Percentiles rank a stretch among this genome's conserved stretches.
These are phyloP conservation scores for Theileria parva DNA, from an alignment of 169 alveolate species.

Conservation along the genomic window DNA sequence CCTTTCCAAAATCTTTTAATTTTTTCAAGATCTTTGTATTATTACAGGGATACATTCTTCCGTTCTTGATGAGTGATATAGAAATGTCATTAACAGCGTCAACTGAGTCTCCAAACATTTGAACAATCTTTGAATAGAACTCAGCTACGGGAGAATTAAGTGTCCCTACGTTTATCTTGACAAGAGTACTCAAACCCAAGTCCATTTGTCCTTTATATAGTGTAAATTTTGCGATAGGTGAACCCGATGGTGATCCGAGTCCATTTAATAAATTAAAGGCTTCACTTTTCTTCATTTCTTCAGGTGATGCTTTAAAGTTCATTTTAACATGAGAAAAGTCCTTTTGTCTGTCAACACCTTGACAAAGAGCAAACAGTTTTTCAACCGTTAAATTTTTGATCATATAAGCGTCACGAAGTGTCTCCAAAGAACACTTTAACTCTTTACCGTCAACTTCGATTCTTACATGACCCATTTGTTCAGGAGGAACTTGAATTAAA, in stretches of 20 bases:
- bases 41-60: slow-evolving; percentile 41
- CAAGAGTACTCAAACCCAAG: slow-evolving; percentile 48
- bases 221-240: slow-evolving; percentile 59
- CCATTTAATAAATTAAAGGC: slow-evolving; percentile 1
- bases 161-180: slow-evolving; percentile 57
- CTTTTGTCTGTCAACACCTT: slow-evolving; percentile 20
- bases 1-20: slow-evolving; percentile 49
- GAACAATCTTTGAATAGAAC: slow-evolving; percentile 39
- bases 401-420: slow-evolving; percentile 60
- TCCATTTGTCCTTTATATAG: slow-evolving; percentile 61
- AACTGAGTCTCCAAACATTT: slow-evolving; percentile 53
- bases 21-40: slow-evolving; percentile 6
- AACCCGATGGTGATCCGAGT: slow-evolving; percentile 11
- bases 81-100: slow-evolving; percentile 17
- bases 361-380: slow-evolving; percentile 48
- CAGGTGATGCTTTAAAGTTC: slow-evolving; percentile 26
- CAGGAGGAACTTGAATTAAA: slow-evolving; percentile 55
- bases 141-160: slow-evolving; percentile 60
- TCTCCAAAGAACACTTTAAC: slow-evolving; percentile 48
- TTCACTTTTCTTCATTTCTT: slow-evolving; percentile 19
- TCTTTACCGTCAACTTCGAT: slow-evolving; percentile 51
- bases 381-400: slow-evolving; percentile 57
- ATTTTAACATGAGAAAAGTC: slow-evolving; percentile 28
- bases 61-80: slow-evolving; percentile 46
- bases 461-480: slow-evolving; percentile 52